phyloP scores from a whole-genome alignment of 2,329 filamentous ascomycete species.

The Cercospora sojina region DNA sequence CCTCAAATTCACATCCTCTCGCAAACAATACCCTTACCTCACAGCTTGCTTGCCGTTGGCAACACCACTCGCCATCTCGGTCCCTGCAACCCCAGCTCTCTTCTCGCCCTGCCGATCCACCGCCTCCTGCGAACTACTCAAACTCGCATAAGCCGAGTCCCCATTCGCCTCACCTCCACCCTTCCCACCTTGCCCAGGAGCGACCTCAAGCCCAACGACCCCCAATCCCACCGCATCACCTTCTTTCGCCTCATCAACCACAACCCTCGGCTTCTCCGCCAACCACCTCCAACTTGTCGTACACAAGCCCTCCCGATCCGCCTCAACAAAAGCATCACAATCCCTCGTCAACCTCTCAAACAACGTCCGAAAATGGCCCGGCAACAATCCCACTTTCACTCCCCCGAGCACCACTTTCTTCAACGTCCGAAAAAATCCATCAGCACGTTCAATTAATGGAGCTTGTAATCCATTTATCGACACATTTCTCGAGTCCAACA shows the following conservation, averaged over 20 bases:
- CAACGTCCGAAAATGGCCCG: constrained; percentile 32
- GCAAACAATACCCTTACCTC: not conserved
- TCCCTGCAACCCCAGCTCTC: not conserved
- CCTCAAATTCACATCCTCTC: not conserved
- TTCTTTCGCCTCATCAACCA: not conserved
- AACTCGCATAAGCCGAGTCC: constrained; percentile 17
- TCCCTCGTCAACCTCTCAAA: constrained; percentile 33
- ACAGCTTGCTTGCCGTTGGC: not conserved
- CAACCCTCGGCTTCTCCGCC: constrained; percentile 29
- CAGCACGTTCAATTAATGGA: constrained; percentile 31
- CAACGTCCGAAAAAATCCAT: constrained; percentile 29
- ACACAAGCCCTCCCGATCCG: constrained; percentile 29
- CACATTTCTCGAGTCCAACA: constrained; percentile 28
- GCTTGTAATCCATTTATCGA: constrained; percentile 33
- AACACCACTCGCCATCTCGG: not conserved
- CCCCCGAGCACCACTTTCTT: constrained; percentile 21
- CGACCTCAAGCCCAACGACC: not conserved
- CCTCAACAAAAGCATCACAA: constrained; percentile 33
- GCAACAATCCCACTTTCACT: constrained; percentile 30
- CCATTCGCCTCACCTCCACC: not conserved
- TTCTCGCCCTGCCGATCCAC: constrained; percentile 6
- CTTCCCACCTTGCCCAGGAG: not conserved
- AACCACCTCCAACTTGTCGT: constrained; percentile 35
- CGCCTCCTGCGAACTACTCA: constrained; percentile 17
- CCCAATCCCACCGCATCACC: not conserved